phyloP scores from a whole-genome alignment of 352 stramenopile genomes.

The Phytophthora rubi region DNA sequence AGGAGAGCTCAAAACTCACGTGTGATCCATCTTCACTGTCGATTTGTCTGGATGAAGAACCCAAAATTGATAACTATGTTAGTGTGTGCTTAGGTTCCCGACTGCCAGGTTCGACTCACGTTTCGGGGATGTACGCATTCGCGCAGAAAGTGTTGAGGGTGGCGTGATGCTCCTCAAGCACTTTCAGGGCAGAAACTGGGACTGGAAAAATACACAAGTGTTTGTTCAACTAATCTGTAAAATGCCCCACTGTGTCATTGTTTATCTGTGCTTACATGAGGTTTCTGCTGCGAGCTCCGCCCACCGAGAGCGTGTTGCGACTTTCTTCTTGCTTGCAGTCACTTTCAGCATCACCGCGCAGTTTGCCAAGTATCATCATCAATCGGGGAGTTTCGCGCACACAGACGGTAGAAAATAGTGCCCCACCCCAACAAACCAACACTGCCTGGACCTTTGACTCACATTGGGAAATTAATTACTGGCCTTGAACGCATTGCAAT shows the following conservation, averaged over 20 bases:
- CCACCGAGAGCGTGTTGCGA: constrained; percentile 33
- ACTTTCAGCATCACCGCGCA: constrained; percentile 31
- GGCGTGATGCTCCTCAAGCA: constrained; percentile 51
- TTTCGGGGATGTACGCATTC: constrained; percentile 17
- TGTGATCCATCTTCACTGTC: constrained; percentile 9
- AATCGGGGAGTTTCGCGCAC: constrained; percentile 25
- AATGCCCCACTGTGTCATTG: not conserved
- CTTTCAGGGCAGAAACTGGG: constrained; percentile 39
- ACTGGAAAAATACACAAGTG: constrained; percentile 32
- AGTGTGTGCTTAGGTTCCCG: not conserved
- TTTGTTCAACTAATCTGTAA: not conserved
- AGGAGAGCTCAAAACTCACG: constrained; percentile 36
- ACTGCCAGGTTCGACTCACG: constrained; percentile 13
- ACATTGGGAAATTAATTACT: not conserved
- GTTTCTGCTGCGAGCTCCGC: constrained; percentile 41
- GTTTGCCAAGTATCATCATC: constrained; percentile 2
- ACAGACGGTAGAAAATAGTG: constrained; percentile 23
- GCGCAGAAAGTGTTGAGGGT: constrained; percentile 55
- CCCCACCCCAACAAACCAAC: not conserved
- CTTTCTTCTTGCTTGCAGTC: constrained; percentile 36
- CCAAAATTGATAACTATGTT: not conserved
- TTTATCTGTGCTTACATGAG: constrained; percentile 33
- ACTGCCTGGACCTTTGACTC: constrained; percentile 4
- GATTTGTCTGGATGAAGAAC: not conserved
- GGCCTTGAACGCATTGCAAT: constrained; percentile 8